Evolutionary conservation across 306 rosid genomes (phyloP).

Genomic region (Inga laurina): DNA sequence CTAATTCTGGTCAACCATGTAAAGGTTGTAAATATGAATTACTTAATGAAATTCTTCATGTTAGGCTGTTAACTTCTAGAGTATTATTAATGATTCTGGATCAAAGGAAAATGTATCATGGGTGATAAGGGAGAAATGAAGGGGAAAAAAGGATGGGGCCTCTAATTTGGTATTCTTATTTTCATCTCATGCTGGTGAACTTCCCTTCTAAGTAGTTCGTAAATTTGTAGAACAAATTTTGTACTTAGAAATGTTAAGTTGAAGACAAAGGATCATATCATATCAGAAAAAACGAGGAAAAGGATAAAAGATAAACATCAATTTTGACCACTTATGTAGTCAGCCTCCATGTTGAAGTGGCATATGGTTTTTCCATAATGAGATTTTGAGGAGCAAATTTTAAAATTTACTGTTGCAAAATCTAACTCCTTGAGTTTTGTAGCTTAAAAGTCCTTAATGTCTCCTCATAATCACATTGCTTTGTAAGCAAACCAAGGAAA

Average conservation of each 20-base stretch:
- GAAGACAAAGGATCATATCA: not conserved
- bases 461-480: not conserved
- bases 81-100: conserved; percentile 8
- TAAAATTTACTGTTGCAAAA: not conserved
- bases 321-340: not conserved
- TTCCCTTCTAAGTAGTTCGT: not conserved
- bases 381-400: not conserved
- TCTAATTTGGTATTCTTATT: not conserved
- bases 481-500: not conserved
- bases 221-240: not conserved
- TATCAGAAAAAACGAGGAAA: not conserved
- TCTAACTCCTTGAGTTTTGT: not conserved
- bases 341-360: not conserved
- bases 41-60: conserved; percentile 7
- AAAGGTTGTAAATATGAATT: conserved; percentile 18
- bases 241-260: not conserved
- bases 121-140: not conserved
- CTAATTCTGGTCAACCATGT: conserved; percentile 20
- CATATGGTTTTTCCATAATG: not conserved
- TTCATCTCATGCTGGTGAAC: not conserved
- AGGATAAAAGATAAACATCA: not conserved
- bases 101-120: conserved; percentile 14
- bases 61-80: not conserved
- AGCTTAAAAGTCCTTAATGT: not conserved
- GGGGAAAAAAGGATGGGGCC: not conserved